A percentile compares a stretch with the other conserved stretches of the same genome.
phyloP scores from a whole-genome alignment of 148 eudicot species.

The Persicaria maculosa region DNA sequence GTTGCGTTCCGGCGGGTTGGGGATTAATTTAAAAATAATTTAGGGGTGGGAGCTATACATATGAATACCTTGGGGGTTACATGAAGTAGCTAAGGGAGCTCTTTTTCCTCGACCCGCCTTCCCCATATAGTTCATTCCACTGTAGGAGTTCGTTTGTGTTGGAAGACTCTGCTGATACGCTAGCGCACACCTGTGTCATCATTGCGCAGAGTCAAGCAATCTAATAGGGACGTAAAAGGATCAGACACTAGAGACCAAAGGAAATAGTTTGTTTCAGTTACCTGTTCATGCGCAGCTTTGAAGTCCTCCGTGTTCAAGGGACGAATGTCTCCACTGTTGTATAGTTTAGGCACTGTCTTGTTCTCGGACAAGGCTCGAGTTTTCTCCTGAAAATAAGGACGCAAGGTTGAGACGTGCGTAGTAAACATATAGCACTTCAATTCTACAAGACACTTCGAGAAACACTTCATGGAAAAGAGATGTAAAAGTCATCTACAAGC shows the following conservation, averaged over 20 bases:
- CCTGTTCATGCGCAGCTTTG: conserved; percentile 92
- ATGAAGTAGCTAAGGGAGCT: conserved; percentile 87
- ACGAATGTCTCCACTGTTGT: conserved; percentile 67
- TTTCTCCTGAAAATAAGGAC: conserved; percentile 47
- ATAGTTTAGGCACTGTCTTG: conserved; percentile 48
- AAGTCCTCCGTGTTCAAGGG: conserved; percentile 74
- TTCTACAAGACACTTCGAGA: background rate
- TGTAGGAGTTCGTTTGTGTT: conserved; percentile 75
- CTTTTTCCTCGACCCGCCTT: conserved; percentile 93
- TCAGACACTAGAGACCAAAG: background rate
- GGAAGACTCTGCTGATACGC: conserved; percentile 83
- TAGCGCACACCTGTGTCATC: conserved; percentile 71
- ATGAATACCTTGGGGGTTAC: conserved; percentile 28
- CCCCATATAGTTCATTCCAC: conserved; percentile 95
- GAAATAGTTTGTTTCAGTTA: conserved; percentile 1
- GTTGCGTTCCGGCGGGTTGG: background rate
- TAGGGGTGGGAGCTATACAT: conserved; percentile 26
- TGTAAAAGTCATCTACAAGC: background rate
- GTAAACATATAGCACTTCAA: background rate
- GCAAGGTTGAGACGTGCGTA: background rate
- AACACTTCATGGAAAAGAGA: background rate
- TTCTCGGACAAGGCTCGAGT: conserved; percentile 58
- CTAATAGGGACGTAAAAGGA: background rate
- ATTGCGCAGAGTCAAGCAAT: conserved; percentile 8
- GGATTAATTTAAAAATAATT: background rate